Conservation (phyloP, 345 rosid species). For the Crucihimalaya himalaica region DNA sequence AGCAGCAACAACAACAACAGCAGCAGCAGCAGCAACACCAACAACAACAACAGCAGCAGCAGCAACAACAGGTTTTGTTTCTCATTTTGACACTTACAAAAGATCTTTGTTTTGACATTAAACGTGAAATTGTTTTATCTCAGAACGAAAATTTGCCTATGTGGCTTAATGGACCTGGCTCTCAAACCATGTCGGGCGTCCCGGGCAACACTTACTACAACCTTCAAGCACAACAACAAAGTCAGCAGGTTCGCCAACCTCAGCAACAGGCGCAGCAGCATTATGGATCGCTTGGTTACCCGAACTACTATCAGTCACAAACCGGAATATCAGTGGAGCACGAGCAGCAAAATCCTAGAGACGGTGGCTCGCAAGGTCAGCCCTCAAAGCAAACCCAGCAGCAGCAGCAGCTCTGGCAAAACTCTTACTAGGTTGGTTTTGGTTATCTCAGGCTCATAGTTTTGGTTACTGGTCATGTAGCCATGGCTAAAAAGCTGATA, state of each 20-base stretch:
- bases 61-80: slow-evolving; percentile 6
- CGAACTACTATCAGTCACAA: slow-evolving; percentile 81
- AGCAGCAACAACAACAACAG: slow-evolving; percentile 39
- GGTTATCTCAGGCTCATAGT: not conserved
- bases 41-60: not conserved
- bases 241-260: slow-evolving; percentile 61
- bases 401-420: slow-evolving; percentile 68
- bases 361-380: slow-evolving; percentile 55
- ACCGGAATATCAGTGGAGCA: slow-evolving; percentile 76
- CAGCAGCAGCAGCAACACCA: not conserved
- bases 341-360: slow-evolving; percentile 83
- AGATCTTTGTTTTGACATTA: slow-evolving; percentile 3
- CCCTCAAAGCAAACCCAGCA: slow-evolving; percentile 79
- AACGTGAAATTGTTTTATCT: not conserved
- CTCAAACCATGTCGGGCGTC: slow-evolving; percentile 66
- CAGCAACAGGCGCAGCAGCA: slow-evolving; percentile 70
- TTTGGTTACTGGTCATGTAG: not conserved
- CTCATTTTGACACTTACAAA: not conserved
- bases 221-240: slow-evolving; percentile 88
- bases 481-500: slow-evolving; percentile 19
- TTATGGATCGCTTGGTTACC: slow-evolving; percentile 70
- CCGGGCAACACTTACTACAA: slow-evolving; percentile 74
- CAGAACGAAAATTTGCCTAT: slow-evolving; percentile 80
- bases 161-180: slow-evolving; percentile 84
- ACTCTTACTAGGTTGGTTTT: slow-evolving; percentile 56